phyloP scores from a whole-genome alignment of 768 basidiomycete genomes.

The Lactarius indigo region DNA sequence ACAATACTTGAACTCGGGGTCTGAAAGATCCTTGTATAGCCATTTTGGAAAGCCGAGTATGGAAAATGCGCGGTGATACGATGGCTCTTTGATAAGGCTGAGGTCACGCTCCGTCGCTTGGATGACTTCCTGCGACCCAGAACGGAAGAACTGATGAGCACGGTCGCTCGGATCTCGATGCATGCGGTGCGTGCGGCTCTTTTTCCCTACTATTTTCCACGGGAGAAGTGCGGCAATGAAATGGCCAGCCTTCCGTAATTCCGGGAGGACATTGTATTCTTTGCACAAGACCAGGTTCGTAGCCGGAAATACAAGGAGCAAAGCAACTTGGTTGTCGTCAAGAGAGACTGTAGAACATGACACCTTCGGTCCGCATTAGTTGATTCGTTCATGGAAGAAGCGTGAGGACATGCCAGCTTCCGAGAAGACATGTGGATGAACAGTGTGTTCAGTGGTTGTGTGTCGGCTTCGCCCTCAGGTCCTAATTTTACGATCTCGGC shows the following conservation, averaged over 20 bases:
- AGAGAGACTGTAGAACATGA: slow-evolving; percentile 43
- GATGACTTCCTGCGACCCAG: neutral
- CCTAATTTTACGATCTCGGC: slow-evolving; percentile 54
- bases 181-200: slow-evolving; percentile 29
- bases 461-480: slow-evolving; percentile 40
- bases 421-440: slow-evolving; percentile 51
- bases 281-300: slow-evolving; percentile 35
- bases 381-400: slow-evolving; percentile 7
- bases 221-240: slow-evolving; percentile 48
- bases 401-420: slow-evolving; percentile 16
- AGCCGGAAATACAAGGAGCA: slow-evolving; percentile 54
- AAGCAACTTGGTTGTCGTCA: slow-evolving; percentile 46
- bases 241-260: slow-evolving; percentile 31
- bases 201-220: slow-evolving; percentile 39
- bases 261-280: slow-evolving; percentile 41
- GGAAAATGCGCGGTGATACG: slow-evolving; percentile 21
- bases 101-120: neutral
- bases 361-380: slow-evolving; percentile 16
- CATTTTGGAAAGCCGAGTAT: slow-evolving; percentile 20
- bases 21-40: slow-evolving; percentile 19
- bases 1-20: slow-evolving; percentile 9
- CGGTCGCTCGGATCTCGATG: slow-evolving; percentile 13
- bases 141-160: neutral
- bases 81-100: slow-evolving; percentile 10
- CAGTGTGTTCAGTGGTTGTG: slow-evolving; percentile 39